Base-by-base conservation (phyloP, 2,329 filamentous ascomycete species). In the Periconia sp. region DNA sequence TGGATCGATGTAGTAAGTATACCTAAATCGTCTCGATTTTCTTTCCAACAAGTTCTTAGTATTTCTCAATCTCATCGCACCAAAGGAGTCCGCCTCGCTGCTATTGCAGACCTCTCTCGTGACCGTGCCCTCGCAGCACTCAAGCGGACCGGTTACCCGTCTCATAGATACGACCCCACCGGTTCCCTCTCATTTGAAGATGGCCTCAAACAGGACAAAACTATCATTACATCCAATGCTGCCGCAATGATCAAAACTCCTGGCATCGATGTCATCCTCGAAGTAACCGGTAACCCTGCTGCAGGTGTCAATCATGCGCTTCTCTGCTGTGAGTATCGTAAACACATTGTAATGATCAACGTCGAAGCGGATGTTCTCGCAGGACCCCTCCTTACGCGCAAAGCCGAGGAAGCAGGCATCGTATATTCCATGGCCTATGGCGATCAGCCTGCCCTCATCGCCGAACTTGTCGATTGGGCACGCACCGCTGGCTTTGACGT, bases 341-440 rank as follows among this genome's bases (percentile, higher is more conserved):
- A 75, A 56, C 74, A 76, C 56, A 75, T 77, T 35, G 73, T 76
- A 18, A 75, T 76, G 73, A 71, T 76, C 54, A 76, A 74, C 40
- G 73, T 75, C 19, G 73, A 76, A 56, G 73, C 71, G 18, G 71
- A 77, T 50, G 70, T 75, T 1, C 62, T 76, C 4, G 72, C 70
- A 10, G 72, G 72, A 2, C 73, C 72, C 6, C 54, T 75, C 1
- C 56, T 76, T 3, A 68, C 68, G 3, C 63, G 70, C 2, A 71
- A 70, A 46, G 73, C 73, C 1, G 61, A 68, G 36, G 73, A 75
- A 52, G 72, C 71, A 3, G 74, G 72, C 33, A 77, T 75, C 29
- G 73, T 76, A 30, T 75, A 76, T 59, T 73, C 66, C 6, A 76
- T 76, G 72, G 74, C 72, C 0, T 76, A 76, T 46, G 73, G 73